Base-by-base conservation (phyloP, 208 protist genomes). In the Acanthamoeba healyi region DNA sequence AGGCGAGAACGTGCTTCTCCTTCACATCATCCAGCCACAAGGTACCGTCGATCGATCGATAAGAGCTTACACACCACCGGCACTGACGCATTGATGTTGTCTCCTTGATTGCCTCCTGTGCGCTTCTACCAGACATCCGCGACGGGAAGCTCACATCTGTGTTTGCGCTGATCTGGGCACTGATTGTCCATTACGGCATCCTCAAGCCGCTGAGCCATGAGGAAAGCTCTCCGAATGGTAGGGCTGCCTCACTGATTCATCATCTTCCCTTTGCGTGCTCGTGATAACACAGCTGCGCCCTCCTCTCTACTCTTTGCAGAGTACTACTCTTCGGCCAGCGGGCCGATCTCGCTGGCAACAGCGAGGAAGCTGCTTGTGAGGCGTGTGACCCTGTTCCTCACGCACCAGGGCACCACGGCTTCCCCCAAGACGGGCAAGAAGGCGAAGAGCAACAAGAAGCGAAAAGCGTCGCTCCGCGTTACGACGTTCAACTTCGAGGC, bases 141-240 rank as follows among this genome's bases (percentile, higher is more conserved):
- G 32, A 32, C 29, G 74, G 74, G 5, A 84, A 84, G 42, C 74
- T 84, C 42, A 56, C 10, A 1, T 54, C 74, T 9, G 44, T 84
- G 22, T 84, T 84, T n/a, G 74, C 74, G 42, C 44, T 84, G 19
- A 46, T 84, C 1, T 84, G 74, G 74, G 74, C 42, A 12, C 42
- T 84, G 14, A 36, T 84, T 42, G 74, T 84, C 36, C 32, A 38
- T 42, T 84, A 84, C 44, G 44, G 74, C 74, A 84, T 84, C 36
- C 0, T 84, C 44, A 56, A n/a, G n/a, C 74, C 74, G 44, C n/a
- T 42, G 34, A 74, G 58, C 58, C 26, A 42, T 0, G 34, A 74
- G 34, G 34, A 14, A 44, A 44, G 34, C 65, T 6, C 4, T 24
- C 17, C 10, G 14, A 44, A 6, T 26, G 65, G 65, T 74, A 74